Evolutionary conservation across 2,329 filamentous ascomycete genomes (phyloP).

Genomic region (Exophiala xenobiotica): DNA sequence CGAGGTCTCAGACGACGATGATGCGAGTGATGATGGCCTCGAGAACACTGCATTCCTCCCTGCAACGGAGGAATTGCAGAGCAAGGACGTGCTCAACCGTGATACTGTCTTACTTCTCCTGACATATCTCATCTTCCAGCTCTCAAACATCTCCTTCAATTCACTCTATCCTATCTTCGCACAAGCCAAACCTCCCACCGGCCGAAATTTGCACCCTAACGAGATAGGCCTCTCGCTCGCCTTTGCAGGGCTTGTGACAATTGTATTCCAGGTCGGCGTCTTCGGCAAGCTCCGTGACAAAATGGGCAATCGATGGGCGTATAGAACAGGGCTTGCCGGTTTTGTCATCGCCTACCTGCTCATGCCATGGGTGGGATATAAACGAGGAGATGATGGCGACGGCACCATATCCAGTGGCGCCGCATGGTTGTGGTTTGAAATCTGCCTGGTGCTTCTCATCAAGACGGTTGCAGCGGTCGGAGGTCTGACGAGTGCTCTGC

Average conservation of each 20-base stretch:
- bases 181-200: conserved; percentile 70
- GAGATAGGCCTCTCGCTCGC: conserved; percentile 85
- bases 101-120: conserved; percentile 78
- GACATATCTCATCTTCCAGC: conserved; percentile 89
- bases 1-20: conserved; percentile 26
- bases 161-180: conserved; percentile 93
- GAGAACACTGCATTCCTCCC: conserved; percentile 39
- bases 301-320: conserved; percentile 82
- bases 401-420: conserved; percentile 57
- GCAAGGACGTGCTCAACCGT: conserved; percentile 67
- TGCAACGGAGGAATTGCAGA: conserved; percentile 50
- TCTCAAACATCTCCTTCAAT: conserved; percentile 93
- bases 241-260: conserved; percentile 79
- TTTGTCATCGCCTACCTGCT: conserved; percentile 79
- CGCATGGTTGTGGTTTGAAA: conserved; percentile 72
- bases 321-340: conserved; percentile 73
- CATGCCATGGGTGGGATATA: conserved; percentile 88
- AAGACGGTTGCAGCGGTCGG: conserved; percentile 91
- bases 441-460: conserved; percentile 76
- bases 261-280: conserved; percentile 82
- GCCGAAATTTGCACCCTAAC: conserved; percentile 70
- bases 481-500: conserved; percentile 82
- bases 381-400: conserved; percentile 55
- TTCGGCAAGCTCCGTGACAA: conserved; percentile 76
- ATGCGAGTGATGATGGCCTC: conserved; percentile 40